Conservation (phyloP, 164 flowering plant species). For the Vitis amurensis region DNA sequence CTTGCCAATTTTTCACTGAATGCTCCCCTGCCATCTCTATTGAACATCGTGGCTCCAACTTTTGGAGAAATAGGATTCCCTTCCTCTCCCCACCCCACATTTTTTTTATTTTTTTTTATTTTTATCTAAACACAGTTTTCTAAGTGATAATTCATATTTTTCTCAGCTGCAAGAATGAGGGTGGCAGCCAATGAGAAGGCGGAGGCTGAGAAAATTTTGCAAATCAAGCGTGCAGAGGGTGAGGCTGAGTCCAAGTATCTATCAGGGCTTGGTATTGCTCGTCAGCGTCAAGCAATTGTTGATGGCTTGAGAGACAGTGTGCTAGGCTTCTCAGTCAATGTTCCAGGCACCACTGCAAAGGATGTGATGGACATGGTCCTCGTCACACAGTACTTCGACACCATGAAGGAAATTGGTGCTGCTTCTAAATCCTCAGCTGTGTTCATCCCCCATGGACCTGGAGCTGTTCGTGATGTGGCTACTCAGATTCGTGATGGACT, state of each 20-base stretch:
- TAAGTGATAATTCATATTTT: neutral
- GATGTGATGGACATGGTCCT: constrained; percentile 73
- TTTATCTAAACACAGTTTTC: no score
- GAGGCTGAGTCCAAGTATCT: constrained; percentile 52
- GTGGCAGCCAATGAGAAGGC: constrained; percentile 51
- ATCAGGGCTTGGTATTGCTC: constrained; percentile 42
- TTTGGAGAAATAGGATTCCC: no score
- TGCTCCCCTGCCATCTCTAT: no score
- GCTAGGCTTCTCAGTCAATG: constrained; percentile 55
- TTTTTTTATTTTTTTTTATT: no score
- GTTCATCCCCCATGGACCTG: constrained; percentile 66
- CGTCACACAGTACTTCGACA: constrained; percentile 64
- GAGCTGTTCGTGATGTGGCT: constrained; percentile 58
- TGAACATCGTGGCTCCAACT: no score
- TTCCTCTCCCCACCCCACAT: no score
- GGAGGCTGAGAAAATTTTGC: constrained; percentile 43
- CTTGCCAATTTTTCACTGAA: no score
- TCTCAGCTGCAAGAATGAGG: constrained; percentile 62
- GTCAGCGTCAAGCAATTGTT: constrained; percentile 50
- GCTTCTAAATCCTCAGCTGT: constrained; percentile 57
- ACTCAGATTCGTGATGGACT: constrained; percentile 66
- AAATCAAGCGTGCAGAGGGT: constrained; percentile 51
- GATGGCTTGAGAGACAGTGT: constrained; percentile 58
- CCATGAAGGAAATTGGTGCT: constrained; percentile 64
- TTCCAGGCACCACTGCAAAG: constrained; percentile 57